These are phyloP conservation scores for Neurospora terricola DNA, from an alignment of 495 filamentous ascomycete genomes.

Conservation along the genomic window DNA sequence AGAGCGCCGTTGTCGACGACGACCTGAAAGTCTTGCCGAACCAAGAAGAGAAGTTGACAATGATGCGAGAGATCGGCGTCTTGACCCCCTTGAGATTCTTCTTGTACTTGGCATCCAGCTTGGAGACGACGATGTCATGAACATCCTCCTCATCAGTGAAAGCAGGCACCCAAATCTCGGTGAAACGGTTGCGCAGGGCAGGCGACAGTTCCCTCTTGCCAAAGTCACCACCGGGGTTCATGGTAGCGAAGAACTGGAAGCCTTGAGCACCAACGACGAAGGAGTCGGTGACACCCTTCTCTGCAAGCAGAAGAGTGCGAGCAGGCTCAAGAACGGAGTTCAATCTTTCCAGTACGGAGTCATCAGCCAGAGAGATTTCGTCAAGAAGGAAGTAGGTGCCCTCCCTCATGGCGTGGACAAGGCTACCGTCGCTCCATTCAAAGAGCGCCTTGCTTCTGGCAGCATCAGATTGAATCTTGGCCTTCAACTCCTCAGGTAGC, in stretches of 20 bases:
- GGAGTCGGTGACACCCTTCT: constrained; percentile 79
- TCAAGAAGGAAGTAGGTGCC: constrained; percentile 90
- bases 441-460: constrained; percentile 71
- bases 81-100: neutral
- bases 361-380: constrained; percentile 95
- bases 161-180: constrained; percentile 94
- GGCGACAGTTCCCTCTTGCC: constrained; percentile 95
- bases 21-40: constrained; percentile 71
- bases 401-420: constrained; percentile 90
- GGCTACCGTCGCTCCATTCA: constrained; percentile 90
- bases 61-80: constrained; percentile 43
- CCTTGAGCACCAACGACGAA: constrained; percentile 66
- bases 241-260: constrained; percentile 95
- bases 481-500: constrained; percentile 40
- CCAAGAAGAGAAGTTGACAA: constrained; percentile 88
- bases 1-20: constrained; percentile 62
- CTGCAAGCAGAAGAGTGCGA: constrained; percentile 78
- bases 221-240: constrained; percentile 98
- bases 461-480: constrained; percentile 49
- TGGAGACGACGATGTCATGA: constrained; percentile 71
- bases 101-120: constrained; percentile 42
- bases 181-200: constrained; percentile 91
- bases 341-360: constrained; percentile 90
- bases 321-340: constrained; percentile 95
- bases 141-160: constrained; percentile 75